Conservation (phyloP, 2,329 filamentous ascomycete species). For the Xylariales sp. region DNA sequence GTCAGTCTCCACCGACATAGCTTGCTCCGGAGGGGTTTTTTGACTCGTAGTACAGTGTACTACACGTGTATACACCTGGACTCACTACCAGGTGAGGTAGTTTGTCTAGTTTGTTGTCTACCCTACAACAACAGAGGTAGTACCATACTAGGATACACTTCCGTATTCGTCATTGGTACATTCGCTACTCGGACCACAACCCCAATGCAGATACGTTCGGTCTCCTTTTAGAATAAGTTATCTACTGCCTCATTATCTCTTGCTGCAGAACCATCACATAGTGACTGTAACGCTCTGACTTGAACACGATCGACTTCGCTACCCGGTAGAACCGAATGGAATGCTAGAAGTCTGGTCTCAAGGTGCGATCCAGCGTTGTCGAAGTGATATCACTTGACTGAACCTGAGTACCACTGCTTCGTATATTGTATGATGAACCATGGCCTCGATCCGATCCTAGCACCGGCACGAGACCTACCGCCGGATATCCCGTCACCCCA, state of each 20-base stretch:
- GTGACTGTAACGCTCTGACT: not conserved
- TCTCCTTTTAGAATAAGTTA: not conserved
- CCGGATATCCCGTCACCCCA: constrained; percentile 7
- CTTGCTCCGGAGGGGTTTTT: constrained; percentile 5
- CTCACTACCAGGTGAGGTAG: not conserved
- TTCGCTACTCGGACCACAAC: constrained; percentile 10
- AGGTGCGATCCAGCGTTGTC: not conserved
- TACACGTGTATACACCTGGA: not conserved
- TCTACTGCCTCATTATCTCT: not conserved
- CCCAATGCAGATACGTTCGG: constrained; percentile 8
- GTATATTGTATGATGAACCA: not conserved
- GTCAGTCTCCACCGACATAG: constrained; percentile 23
- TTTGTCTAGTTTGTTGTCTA: not conserved
- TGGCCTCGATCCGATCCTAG: not conserved
- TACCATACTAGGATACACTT: constrained; percentile 4
- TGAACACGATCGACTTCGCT: not conserved
- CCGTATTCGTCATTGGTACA: not conserved
- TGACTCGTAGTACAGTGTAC: constrained; percentile 3
- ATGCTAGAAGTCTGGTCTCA: not conserved
- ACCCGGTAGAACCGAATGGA: not conserved
- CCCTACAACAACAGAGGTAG: constrained; percentile 13
- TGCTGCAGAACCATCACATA: not conserved
- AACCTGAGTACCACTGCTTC: not conserved
- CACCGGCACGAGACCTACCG: constrained; percentile 8
- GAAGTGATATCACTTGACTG: not conserved